phyloP scores from a whole-genome alignment of 2,329 filamentous ascomycete genomes.

The Pyrenophora graminea region DNA sequence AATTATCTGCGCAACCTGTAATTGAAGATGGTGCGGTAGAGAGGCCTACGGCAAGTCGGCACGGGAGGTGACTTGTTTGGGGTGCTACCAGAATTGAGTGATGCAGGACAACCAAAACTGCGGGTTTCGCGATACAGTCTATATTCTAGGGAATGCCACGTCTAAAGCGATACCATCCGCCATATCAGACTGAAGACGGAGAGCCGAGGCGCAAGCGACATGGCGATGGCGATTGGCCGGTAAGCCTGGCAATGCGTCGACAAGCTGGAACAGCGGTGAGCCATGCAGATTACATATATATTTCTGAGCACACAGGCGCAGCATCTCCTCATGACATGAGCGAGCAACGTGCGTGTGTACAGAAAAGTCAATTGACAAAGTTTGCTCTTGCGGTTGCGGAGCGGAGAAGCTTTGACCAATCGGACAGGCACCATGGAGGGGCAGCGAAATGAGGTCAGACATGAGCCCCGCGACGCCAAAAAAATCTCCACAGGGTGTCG shows the following conservation, averaged over 20 bases:
- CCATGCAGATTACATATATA: neutral
- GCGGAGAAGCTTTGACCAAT: conserved; percentile 16
- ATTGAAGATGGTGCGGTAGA: neutral
- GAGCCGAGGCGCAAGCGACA: conserved; percentile 9
- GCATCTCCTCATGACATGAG: neutral
- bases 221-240: conserved; percentile 11
- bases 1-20: neutral
- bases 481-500: conserved; percentile 23
- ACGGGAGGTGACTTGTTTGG: neutral
- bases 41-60: neutral
- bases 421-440: conserved; percentile 11
- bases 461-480: conserved; percentile 18
- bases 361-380: neutral
- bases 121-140: neutral
- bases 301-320: neutral
- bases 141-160: neutral
- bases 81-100: neutral
- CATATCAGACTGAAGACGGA: neutral
- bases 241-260: neutral
- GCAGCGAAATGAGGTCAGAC: conserved; percentile 13
- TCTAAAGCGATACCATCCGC: neutral
- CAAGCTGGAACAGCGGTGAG: neutral
- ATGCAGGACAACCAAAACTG: neutral
- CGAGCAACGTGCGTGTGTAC: neutral
- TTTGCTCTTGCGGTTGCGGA: neutral